Evolutionary conservation across 2,329 filamentous ascomycete species (phyloP).

Genomic region (Cryoendolithus antarcticus): DNA sequence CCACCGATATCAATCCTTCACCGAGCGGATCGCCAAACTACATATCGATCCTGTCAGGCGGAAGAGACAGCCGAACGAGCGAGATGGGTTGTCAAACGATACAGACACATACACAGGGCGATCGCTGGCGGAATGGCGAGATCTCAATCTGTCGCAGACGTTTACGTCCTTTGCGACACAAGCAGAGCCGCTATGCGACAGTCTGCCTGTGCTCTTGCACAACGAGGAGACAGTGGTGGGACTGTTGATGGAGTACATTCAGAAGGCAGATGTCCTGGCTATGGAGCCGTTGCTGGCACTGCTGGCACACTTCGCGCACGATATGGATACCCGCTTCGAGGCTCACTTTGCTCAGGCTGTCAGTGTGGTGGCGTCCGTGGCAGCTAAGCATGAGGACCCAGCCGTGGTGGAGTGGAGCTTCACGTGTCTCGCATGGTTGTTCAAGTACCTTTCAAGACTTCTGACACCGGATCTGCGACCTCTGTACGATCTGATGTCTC

Average conservation of each 20-base stretch:
- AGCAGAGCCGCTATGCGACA: conserved; percentile 70
- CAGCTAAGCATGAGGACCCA: conserved; percentile 57
- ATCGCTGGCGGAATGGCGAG: conserved; percentile 75
- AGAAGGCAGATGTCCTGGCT: conserved; percentile 62
- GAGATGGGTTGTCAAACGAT: conserved; percentile 69
- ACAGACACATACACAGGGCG: conserved; percentile 76
- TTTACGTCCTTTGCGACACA: conserved; percentile 69
- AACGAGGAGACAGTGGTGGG: conserved; percentile 78
- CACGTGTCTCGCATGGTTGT: conserved; percentile 82
- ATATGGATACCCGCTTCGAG: conserved; percentile 77
- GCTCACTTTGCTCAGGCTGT: conserved; percentile 72
- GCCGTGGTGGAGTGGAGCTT: conserved; percentile 98
- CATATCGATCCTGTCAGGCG: conserved; percentile 88
- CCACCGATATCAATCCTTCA: conserved; percentile 86
- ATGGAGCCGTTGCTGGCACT: conserved; percentile 79
- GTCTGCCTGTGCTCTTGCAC: conserved; percentile 80
- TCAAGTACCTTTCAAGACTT: conserved; percentile 89
- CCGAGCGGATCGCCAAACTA: conserved; percentile 76
- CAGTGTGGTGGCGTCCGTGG: conserved; percentile 62
- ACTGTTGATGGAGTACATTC: conserved; percentile 62
- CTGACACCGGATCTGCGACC: conserved; percentile 76
- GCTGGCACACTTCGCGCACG: conserved; percentile 88
- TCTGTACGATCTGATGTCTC: conserved; percentile 69
- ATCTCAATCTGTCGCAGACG: conserved; percentile 74
- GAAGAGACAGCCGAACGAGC: conserved; percentile 48